Evolutionary conservation across 225 moss, liverwort and hornwort genomes (phyloP), one percentile per base, ranked within the genome.

Genomic region (Bryum argenteum): DNA sequence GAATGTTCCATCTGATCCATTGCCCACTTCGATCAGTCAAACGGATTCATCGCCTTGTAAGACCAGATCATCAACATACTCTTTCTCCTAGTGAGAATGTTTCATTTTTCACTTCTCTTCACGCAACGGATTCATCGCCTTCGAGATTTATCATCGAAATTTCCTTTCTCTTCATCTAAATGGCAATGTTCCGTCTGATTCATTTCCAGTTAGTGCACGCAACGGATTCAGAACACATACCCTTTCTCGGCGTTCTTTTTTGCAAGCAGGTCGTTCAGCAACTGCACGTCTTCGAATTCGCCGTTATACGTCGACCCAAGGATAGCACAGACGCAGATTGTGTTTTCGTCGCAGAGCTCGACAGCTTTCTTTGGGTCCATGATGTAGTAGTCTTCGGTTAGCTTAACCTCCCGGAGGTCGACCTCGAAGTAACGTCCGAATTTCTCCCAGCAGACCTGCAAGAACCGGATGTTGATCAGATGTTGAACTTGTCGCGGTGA

Each of bases 361-460:
- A 87, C 69, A 21, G 87, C 84, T 59, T 78, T 58, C 10, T 20
- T 1, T 11, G 87, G 87, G 65, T 87, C 10, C 0, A 87, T 84
- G 15, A 87, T 48, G 55, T 81, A 87, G 18, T 59, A 84, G 75
- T 81, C 76, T 44, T 79, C 73, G 20, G 26, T 75, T 26, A 87
- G 74, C 78, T 77, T 84, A 39, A 82, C 82, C 48, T 87, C 87
- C 33, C 83, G 81, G 61, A 87, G 59, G 43, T 87, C 84, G 39
- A 87, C 87, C 67, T 87, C 87, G 70, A 87, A 87, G 78, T 87
- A 87, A 5, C 84, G 75, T 40, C 78, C 87, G 71, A 87, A 87
- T 61, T 87, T 87, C 54, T 87, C 87, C 87, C 87, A 87, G 45
- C 78, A 78, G 19, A 87, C 84, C 87, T 87, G 55, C 72, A 73